phyloP scores from a whole-genome alignment of 441 rosid genomes.

The Populus trichocarpa region DNA sequence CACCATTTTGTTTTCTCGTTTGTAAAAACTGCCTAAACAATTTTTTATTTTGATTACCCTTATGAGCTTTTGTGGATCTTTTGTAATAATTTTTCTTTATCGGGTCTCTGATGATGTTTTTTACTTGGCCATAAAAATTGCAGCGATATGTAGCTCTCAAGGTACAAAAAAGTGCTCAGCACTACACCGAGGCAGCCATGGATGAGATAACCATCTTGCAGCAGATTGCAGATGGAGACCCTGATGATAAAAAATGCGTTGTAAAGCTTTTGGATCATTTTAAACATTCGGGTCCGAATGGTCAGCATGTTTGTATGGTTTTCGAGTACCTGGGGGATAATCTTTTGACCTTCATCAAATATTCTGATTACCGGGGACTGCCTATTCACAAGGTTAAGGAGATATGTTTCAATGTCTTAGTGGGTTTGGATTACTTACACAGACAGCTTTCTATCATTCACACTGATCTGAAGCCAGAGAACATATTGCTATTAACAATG shows the following conservation, averaged over 20 bases:
- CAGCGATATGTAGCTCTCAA: constrained; percentile 69
- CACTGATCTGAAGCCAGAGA: constrained; percentile 76
- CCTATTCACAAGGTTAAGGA: constrained; percentile 59
- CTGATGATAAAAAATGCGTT: constrained; percentile 54
- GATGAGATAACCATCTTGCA: constrained; percentile 72
- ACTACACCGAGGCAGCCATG: constrained; percentile 78
- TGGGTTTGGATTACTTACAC: constrained; percentile 70
- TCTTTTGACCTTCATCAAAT: constrained; percentile 66
- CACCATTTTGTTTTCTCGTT: not conserved
- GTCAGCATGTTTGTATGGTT: constrained; percentile 79
- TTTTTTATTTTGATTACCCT: not conserved
- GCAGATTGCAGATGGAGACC: constrained; percentile 67
- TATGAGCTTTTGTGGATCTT: not conserved
- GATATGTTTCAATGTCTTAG: constrained; percentile 55
- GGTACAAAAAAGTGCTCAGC: constrained; percentile 80
- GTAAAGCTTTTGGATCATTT: constrained; percentile 81
- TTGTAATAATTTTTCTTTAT: not conserved
- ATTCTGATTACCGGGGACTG: constrained; percentile 54
- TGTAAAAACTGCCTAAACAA: not conserved
- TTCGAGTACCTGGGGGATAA: constrained; percentile 81
- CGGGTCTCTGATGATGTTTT: not conserved
- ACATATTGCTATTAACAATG: constrained; percentile 57
- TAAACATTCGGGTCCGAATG: constrained; percentile 75
- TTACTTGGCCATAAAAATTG: constrained; percentile 12
- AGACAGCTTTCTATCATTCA: constrained; percentile 65